Conservation (phyloP, 768 basidiomycete species). For the Trametes sanguinea region DNA sequence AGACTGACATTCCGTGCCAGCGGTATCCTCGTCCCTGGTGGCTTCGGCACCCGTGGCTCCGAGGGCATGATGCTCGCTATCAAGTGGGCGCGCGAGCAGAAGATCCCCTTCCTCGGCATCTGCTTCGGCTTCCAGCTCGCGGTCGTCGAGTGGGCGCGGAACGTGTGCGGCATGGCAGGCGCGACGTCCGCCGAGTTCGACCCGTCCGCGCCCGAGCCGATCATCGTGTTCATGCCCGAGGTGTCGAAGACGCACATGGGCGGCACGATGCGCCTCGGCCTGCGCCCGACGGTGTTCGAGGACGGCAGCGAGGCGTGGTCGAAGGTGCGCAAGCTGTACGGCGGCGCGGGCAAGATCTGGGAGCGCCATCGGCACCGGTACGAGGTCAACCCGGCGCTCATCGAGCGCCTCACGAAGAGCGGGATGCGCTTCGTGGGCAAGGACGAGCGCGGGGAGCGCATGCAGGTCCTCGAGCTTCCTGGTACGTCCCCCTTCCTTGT, state of each 20-base stretch:
- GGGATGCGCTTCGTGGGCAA: conserved; percentile 84
- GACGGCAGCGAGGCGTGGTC: conserved; percentile 69
- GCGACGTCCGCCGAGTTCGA: conserved; percentile 88
- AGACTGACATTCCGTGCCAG: conserved; percentile 40
- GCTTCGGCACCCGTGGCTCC: conserved; percentile 90
- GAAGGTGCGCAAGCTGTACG: conserved; percentile 78
- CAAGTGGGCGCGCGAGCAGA: conserved; percentile 95
- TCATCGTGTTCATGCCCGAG: conserved; percentile 98
- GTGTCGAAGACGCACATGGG: conserved; percentile 98
- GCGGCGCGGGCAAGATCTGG: conserved; percentile 80
- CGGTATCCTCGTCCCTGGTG: conserved; percentile 96
- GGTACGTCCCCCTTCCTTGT: conserved; percentile 47
- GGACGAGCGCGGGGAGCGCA: conserved; percentile 94
- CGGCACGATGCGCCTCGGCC: conserved; percentile 99
- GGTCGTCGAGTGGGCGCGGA: conserved; percentile 92
- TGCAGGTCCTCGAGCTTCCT: conserved; percentile 91
- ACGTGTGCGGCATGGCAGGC: conserved; percentile 74
- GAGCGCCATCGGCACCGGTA: conserved; percentile 96
- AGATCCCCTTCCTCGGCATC: conserved; percentile 93
- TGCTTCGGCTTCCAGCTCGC: conserved; percentile 98
- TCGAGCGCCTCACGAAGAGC: conserved; percentile 65
- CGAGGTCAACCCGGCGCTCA: conserved; percentile 91
- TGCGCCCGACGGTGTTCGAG: conserved; percentile 93
- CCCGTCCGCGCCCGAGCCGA: conserved; percentile 58
- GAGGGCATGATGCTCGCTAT: conserved; percentile 99